Percentiles rank a stretch among this genome's conserved stretches.
Evolutionary conservation across 805 yeast species (phyloP).

Genomic region (Kodamaea hsintzibuensis): DNA sequence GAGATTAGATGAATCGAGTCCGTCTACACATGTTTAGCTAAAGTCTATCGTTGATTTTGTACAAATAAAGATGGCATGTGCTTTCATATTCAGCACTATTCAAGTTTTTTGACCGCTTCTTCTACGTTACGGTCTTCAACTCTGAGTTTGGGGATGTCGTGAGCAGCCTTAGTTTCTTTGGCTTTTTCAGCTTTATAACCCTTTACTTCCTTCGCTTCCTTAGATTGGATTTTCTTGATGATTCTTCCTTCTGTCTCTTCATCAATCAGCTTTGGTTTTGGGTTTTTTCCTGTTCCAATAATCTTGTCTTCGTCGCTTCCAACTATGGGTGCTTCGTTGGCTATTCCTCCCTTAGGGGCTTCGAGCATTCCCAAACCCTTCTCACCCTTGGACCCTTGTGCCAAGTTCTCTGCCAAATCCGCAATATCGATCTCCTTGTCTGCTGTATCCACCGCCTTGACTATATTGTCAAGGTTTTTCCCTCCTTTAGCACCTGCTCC

Average conservation of each 20-base stretch:
- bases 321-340: slow-evolving; percentile 45
- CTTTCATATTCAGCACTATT: no score
- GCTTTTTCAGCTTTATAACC: slow-evolving; percentile 15
- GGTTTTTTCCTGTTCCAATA: slow-evolving; percentile 22
- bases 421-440: slow-evolving; percentile 35
- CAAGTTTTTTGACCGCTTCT: slow-evolving; percentile 1
- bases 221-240: neutral
- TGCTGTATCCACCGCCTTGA: slow-evolving; percentile 29
- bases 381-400: slow-evolving; percentile 40
- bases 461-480: slow-evolving; percentile 27
- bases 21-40: no score
- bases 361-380: slow-evolving; percentile 40
- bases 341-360: slow-evolving; percentile 49
- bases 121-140: slow-evolving; percentile 9
- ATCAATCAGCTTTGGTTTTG: slow-evolving; percentile 4
- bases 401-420: slow-evolving; percentile 41
- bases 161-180: neutral
- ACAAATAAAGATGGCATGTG: neutral
- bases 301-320: slow-evolving; percentile 39
- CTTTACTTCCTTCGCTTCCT: slow-evolving; percentile 4
- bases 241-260: neutral
- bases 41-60: neutral
- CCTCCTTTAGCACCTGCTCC: neutral
- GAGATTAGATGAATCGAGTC: no score
- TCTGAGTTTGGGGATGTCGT: slow-evolving; percentile 5